phyloP scores from a whole-genome alignment of 23 red algal genomes.

The Cyanidioschyzon merolae region DNA sequence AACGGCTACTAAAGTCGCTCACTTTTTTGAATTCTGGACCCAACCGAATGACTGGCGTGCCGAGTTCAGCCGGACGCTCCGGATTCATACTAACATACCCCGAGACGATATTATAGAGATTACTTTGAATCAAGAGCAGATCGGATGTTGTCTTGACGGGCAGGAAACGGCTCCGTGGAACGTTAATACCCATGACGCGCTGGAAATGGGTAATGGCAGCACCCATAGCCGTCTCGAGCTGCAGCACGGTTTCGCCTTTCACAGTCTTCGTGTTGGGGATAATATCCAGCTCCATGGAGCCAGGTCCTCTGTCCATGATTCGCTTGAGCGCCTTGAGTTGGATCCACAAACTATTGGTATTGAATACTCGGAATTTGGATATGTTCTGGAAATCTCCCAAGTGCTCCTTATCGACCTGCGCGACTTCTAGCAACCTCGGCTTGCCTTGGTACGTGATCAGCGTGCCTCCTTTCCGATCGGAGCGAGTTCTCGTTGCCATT shows the following conservation, averaged over 20 bases:
- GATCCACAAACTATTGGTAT: slow-evolving; percentile 98
- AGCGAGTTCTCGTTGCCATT: slow-evolving; percentile 85
- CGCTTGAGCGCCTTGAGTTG: slow-evolving; percentile 65
- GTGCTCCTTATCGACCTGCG: slow-evolving; percentile 80
- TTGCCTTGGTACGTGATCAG: slow-evolving; percentile 95
- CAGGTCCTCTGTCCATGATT: slow-evolving; percentile 38
- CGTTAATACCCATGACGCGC: slow-evolving; percentile 84
- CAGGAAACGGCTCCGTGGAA: slow-evolving; percentile 85
- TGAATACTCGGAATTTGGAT: slow-evolving; percentile 98
- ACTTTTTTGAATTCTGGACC: slow-evolving; percentile 98
- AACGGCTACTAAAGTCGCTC: slow-evolving; percentile 56
- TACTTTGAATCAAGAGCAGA: slow-evolving; percentile 86
- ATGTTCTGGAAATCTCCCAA: slow-evolving; percentile 91
- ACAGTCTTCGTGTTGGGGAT: slow-evolving; percentile 94
- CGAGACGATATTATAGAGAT: slow-evolving; percentile 77
- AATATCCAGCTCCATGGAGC: slow-evolving; percentile 87
- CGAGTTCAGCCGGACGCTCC: slow-evolving; percentile 41
- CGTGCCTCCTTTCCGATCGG: slow-evolving; percentile 95
- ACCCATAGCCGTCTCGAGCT: slow-evolving; percentile 93
- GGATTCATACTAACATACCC: slow-evolving; percentile 89
- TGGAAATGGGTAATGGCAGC: slow-evolving; percentile 83
- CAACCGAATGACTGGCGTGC: slow-evolving; percentile 81
- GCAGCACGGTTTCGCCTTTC: slow-evolving; percentile 66
- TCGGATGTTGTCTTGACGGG: slow-evolving; percentile 97
- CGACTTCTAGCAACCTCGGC: slow-evolving; percentile 76